Percentiles rank a stretch among this genome's conserved stretches.
Conservation (phyloP, 1,284 basidiomycete species). For the Paramarasmius palmivorus region DNA sequence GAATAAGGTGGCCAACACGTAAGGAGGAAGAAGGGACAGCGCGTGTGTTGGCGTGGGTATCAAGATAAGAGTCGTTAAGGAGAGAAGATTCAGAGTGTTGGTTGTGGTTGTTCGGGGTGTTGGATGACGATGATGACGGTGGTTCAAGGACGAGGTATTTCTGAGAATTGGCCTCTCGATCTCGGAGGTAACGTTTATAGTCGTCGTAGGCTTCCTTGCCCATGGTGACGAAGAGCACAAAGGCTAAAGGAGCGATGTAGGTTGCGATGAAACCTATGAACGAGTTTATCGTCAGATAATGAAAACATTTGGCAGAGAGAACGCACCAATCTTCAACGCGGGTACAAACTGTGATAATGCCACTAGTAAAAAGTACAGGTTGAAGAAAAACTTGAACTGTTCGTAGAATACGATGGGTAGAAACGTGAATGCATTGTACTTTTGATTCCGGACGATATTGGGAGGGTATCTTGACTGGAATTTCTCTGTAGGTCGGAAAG, state of each 20-base stretch:
- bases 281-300: conserved; percentile 3
- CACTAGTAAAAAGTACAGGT: conserved; percentile 97
- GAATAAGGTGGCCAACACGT: conserved; percentile 89
- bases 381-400: conserved; percentile 99
- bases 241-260: conserved; percentile 94
- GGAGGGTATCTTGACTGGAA: conserved; percentile 68
- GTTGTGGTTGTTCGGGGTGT: conserved; percentile 25
- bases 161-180: conserved; percentile 93
- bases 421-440: conserved; percentile 95
- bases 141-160: conserved; percentile 83
- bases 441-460: conserved; percentile 96
- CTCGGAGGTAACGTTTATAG: conserved; percentile 89
- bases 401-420: conserved; percentile 97
- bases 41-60: conserved; percentile 55
- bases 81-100: not conserved
- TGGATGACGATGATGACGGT: conserved; percentile 27
- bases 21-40: conserved; percentile 88
- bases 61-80: conserved; percentile 31
- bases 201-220: conserved; percentile 99
- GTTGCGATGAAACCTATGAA: conserved; percentile 88
- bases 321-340: conserved; percentile 89
- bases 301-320: not conserved
- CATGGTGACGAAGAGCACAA: conserved; percentile 94
- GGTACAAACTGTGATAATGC: conserved; percentile 96
- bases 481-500: conserved; percentile 79